Percentiles rank a stretch among this genome's conserved stretches.
Conservation (phyloP, 768 basidiomycete genomes). For the Lenzites betulinus region DNA sequence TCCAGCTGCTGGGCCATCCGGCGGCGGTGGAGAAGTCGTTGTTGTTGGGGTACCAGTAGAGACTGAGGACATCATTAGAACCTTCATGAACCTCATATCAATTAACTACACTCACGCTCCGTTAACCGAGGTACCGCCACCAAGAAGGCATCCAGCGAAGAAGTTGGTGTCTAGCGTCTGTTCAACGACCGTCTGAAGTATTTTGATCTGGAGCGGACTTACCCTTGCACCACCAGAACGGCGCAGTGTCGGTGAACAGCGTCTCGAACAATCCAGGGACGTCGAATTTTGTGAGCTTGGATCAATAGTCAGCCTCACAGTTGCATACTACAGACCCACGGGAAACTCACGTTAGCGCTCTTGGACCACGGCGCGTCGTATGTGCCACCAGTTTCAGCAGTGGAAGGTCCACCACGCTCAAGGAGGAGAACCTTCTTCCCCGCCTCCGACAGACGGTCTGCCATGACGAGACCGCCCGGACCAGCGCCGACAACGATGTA, state of each 20-base stretch:
- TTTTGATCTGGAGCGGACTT: neutral
- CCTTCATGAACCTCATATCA: neutral
- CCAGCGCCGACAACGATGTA: slow-evolving; percentile 59
- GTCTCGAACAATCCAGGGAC: slow-evolving; percentile 66
- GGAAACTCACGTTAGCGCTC: slow-evolving; percentile 43
- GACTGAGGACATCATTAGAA: slow-evolving; percentile 18
- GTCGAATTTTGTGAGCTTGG: slow-evolving; percentile 66
- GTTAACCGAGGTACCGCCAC: slow-evolving; percentile 65
- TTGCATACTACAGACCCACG: neutral
- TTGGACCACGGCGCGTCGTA: slow-evolving; percentile 54
- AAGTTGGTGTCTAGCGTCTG: slow-evolving; percentile 56
- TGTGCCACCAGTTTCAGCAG: slow-evolving; percentile 57
- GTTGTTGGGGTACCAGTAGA: slow-evolving; percentile 58
- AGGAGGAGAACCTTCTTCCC: slow-evolving; percentile 65
- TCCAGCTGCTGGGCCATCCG: slow-evolving; percentile 61
- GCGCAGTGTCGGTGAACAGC: slow-evolving; percentile 59
- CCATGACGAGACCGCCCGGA: slow-evolving; percentile 58
- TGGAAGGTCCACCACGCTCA: slow-evolving; percentile 65
- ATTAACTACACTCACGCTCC: slow-evolving; percentile 49
- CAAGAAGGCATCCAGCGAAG: slow-evolving; percentile 65
- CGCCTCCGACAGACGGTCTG: slow-evolving; percentile 59
- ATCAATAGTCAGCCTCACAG: neutral
- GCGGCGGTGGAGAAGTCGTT: slow-evolving; percentile 49
- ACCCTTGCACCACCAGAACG: slow-evolving; percentile 70
- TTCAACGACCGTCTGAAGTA: slow-evolving; percentile 35